Conservation (phyloP, 1,139 yeast genomes). For the Hanseniaspora gamundiae region DNA sequence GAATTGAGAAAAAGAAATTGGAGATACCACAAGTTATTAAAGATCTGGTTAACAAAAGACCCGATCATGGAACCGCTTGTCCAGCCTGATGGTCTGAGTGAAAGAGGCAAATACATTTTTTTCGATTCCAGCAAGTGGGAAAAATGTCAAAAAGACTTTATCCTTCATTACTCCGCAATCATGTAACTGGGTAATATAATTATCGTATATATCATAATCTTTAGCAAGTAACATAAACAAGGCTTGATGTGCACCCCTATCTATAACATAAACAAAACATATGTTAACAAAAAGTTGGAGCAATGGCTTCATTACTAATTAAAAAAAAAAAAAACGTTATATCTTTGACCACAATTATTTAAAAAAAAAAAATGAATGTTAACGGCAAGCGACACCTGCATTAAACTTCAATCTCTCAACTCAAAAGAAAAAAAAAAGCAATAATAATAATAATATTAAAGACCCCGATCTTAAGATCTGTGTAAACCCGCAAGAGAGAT, state of each 20-base stretch:
- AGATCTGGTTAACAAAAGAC: conserved; percentile 94
- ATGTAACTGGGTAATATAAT: conserved; percentile 17
- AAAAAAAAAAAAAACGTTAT: too few species aligned
- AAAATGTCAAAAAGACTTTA: conserved; percentile 75
- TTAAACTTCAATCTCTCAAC: too few species aligned
- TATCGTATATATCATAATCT: neutral
- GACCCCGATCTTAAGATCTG: too few species aligned
- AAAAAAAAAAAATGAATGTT: too few species aligned
- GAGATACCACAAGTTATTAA: conserved; percentile 93
- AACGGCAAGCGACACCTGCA: too few species aligned
- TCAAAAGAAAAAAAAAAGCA: too few species aligned
- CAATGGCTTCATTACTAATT: too few species aligned
- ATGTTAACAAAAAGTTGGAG: too few species aligned
- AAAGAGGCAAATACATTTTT: conserved; percentile 89
- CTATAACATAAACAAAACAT: too few species aligned
- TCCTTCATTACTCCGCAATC: conserved; percentile 49
- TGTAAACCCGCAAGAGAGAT: too few species aligned
- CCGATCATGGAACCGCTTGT: conserved; percentile 83
- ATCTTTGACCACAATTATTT: too few species aligned
- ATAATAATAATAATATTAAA: too few species aligned
- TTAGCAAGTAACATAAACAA: neutral
- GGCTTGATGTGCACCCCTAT: neutral
- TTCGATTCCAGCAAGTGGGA: conserved; percentile 97
- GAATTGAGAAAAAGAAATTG: conserved; percentile 86
- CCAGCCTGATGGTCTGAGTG: conserved; percentile 58